Evolutionary conservation across 805 yeast species (phyloP).

Genomic region (Danielozyma ontarioensis): DNA sequence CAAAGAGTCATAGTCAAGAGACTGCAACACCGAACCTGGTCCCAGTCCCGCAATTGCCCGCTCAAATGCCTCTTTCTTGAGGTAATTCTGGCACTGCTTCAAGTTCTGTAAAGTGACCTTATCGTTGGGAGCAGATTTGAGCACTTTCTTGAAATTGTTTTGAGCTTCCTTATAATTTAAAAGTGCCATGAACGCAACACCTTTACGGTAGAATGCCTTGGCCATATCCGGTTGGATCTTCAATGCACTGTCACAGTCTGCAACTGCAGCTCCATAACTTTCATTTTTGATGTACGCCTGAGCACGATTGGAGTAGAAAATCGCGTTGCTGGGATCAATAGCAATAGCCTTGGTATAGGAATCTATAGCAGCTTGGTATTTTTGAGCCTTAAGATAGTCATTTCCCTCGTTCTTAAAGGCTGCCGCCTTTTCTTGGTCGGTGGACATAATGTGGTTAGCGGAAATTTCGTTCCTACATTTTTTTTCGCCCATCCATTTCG

Average conservation of each 20-base stretch:
- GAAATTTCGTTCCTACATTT: too few relatives aligned
- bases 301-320: slow-evolving; percentile 81
- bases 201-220: slow-evolving; percentile 85
- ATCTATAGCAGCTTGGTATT: slow-evolving; percentile 60
- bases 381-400: slow-evolving; percentile 58
- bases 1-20: slow-evolving; percentile 44
- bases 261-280: slow-evolving; percentile 77
- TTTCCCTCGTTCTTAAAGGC: slow-evolving; percentile 70
- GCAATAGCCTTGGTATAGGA: slow-evolving; percentile 72
- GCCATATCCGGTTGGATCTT: slow-evolving; percentile 59
- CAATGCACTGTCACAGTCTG: slow-evolving; percentile 72
- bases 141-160: slow-evolving; percentile 60
- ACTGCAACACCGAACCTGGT: slow-evolving; percentile 42
- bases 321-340: slow-evolving; percentile 51
- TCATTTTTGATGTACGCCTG: slow-evolving; percentile 84
- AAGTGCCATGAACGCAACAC: slow-evolving; percentile 73
- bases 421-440: slow-evolving; percentile 36
- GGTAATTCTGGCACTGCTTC: slow-evolving; percentile 56
- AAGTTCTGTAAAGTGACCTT: slow-evolving; percentile 57
- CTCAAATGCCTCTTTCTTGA: slow-evolving; percentile 75
- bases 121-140: slow-evolving; percentile 63
- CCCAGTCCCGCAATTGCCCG: slow-evolving; percentile 79
- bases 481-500: too few relatives aligned
- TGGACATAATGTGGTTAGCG: too few relatives aligned
- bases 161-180: slow-evolving; percentile 71